Conservation (phyloP, 2,329 filamentous ascomycete species). For the Xylogone sp. region DNA sequence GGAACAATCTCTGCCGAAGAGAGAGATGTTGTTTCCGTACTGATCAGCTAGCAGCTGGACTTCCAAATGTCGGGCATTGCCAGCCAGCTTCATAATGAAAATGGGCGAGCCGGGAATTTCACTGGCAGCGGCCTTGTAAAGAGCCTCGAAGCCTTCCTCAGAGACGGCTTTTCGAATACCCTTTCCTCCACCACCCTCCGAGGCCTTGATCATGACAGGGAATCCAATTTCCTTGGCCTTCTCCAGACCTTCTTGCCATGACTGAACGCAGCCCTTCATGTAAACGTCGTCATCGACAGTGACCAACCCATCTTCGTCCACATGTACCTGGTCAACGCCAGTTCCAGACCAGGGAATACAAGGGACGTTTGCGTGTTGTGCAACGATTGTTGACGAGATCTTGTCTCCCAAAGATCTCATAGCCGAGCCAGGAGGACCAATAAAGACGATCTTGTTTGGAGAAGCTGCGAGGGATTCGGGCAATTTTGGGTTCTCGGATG, state of each 20-base stretch:
- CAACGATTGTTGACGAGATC: slow-evolving; percentile 98
- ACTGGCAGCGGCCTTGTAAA: slow-evolving; percentile 94
- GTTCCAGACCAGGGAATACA: slow-evolving; percentile 99
- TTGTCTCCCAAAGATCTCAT: slow-evolving; percentile 99
- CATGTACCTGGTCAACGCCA: slow-evolving; percentile 74
- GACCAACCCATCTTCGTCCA: slow-evolving; percentile 83
- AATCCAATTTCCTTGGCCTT: slow-evolving; percentile 92
- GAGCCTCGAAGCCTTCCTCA: slow-evolving; percentile 77
- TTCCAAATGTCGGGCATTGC: slow-evolving; percentile 93
- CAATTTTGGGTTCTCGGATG: slow-evolving; percentile 96
- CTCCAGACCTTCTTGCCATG: slow-evolving; percentile 82
- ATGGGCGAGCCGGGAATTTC: slow-evolving; percentile 98
- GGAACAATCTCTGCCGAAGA: slow-evolving; percentile 98
- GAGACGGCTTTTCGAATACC: slow-evolving; percentile 92
- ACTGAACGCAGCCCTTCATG: slow-evolving; percentile 83
- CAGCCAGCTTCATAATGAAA: slow-evolving; percentile 99
- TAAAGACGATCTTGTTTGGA: slow-evolving; percentile 98
- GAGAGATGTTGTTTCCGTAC: slow-evolving; percentile 99
- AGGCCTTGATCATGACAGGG: slow-evolving; percentile 99
- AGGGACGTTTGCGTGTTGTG: slow-evolving; percentile 91
- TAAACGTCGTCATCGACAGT: slow-evolving; percentile 86
- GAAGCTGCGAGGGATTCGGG: slow-evolving; percentile 94
- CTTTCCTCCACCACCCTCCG: slow-evolving; percentile 97
- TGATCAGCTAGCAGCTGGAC: slow-evolving; percentile 97
- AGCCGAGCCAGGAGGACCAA: slow-evolving; percentile 93